These are phyloP conservation scores for Coemansia sp. DNA, from an alignment of 192 early-diverging fungal species.

Conservation along the genomic window DNA sequence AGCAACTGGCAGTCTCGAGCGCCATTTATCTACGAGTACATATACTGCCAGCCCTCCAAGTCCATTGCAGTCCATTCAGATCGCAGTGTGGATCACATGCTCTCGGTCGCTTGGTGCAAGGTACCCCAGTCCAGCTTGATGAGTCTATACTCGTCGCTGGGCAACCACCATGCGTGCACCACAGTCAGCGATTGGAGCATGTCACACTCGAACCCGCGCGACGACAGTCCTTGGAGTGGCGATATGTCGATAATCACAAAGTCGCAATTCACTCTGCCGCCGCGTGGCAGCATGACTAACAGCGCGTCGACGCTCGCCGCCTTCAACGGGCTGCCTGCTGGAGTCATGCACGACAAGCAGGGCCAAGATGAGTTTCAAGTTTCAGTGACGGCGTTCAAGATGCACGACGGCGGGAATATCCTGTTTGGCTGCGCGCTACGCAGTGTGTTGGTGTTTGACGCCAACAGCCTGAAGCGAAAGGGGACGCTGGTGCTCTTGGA, in stretches of 20 bases:
- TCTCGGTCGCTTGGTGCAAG: slow-evolving; percentile 47
- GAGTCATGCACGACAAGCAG: slow-evolving; percentile 9
- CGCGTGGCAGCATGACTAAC: slow-evolving; percentile 12
- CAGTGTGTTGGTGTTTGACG: slow-evolving; percentile 33
- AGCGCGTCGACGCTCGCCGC: slow-evolving; percentile 19
- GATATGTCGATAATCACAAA: slow-evolving; percentile 21
- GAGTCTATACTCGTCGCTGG: slow-evolving; percentile 32
- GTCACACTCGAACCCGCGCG: neutral
- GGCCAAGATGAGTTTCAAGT: slow-evolving; percentile 21
- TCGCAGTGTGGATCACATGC: slow-evolving; percentile 3
- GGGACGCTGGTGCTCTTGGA: slow-evolving; percentile 36
- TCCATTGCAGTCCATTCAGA: neutral
- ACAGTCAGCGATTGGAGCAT: slow-evolving; percentile 10
- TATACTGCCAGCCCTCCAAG: slow-evolving; percentile 27
- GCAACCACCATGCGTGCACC: slow-evolving; percentile 14
- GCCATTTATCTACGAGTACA: slow-evolving; percentile 41
- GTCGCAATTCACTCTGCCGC: slow-evolving; percentile 29
- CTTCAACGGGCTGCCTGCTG: slow-evolving; percentile 18
- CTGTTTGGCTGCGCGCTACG: slow-evolving; percentile 37
- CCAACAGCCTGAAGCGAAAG: slow-evolving; percentile 23
- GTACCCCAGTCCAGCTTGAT: neutral
- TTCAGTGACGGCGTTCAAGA: slow-evolving; percentile 25
- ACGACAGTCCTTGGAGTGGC: neutral
- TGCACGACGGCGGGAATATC: slow-evolving; percentile 37
- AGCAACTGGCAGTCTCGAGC: slow-evolving; percentile 23